phyloP scores from a whole-genome alignment of 1,284 basidiomycete species.

The Cutaneotrichosporon sp. region DNA sequence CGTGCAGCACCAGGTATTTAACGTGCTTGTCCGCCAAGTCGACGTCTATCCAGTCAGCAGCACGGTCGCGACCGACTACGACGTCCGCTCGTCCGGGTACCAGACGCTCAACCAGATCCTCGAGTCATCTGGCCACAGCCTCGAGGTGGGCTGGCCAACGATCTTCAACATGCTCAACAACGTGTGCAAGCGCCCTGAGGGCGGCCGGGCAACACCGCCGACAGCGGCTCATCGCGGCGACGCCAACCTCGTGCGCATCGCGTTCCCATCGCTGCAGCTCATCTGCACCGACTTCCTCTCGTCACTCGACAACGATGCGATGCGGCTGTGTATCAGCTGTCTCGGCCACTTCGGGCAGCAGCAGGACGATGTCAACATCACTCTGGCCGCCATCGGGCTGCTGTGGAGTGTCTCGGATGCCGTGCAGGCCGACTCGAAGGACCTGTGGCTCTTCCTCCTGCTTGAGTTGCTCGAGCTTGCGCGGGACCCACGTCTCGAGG shows the following conservation, averaged over 20 bases:
- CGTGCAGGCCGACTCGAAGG: slow-evolving; percentile 75
- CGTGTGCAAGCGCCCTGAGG: slow-evolving; percentile 58
- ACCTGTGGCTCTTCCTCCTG: slow-evolving; percentile 88
- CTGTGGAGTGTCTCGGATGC: slow-evolving; percentile 93
- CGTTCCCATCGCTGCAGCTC: slow-evolving; percentile 88
- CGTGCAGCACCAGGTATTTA: slow-evolving; percentile 77
- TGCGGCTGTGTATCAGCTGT: slow-evolving; percentile 82
- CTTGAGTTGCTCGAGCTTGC: slow-evolving; percentile 79
- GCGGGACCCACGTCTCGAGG: slow-evolving; percentile 77
- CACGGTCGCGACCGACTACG: slow-evolving; percentile 55
- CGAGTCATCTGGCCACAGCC: slow-evolving; percentile 84
- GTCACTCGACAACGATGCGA: slow-evolving; percentile 72
- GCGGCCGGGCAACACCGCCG: not conserved
- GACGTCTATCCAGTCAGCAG: slow-evolving; percentile 52
- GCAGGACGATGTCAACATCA: slow-evolving; percentile 85
- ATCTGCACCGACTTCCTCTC: slow-evolving; percentile 87
- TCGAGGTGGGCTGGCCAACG: slow-evolving; percentile 85
- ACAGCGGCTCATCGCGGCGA: slow-evolving; percentile 32
- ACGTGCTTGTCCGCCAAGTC: slow-evolving; percentile 77
- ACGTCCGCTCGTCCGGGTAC: slow-evolving; percentile 80
- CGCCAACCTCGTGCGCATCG: slow-evolving; percentile 60
- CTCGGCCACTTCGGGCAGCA: slow-evolving; percentile 88
- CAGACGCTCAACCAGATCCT: slow-evolving; percentile 86
- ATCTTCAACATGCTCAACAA: slow-evolving; percentile 87
- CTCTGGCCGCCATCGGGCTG: slow-evolving; percentile 83